phyloP scores from a whole-genome alignment of 176 grass and related monocot species.

The Oryza punctata region DNA sequence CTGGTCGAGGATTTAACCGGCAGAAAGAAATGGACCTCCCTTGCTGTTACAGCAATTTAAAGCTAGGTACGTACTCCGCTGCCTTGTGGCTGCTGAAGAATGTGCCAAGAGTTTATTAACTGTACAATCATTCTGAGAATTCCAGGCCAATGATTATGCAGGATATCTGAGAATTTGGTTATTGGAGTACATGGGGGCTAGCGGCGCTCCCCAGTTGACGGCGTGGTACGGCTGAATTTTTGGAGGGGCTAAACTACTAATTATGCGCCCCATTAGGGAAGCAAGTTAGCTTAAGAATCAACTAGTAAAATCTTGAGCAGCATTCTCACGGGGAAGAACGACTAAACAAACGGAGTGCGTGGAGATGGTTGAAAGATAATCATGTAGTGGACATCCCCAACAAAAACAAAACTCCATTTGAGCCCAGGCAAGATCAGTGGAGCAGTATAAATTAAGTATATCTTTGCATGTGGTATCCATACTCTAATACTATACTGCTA shows the following conservation, averaged over 20 bases:
- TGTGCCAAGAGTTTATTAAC: slow-evolving; percentile 20
- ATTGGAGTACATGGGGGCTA: background rate
- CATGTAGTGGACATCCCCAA: slow-evolving; percentile 39
- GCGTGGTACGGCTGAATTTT: slow-evolving; percentile 44
- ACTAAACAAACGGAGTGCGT: slow-evolving; percentile 43
- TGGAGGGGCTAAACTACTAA: slow-evolving; percentile 40
- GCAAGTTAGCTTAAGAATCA: slow-evolving; percentile 46
- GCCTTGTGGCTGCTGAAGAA: slow-evolving; percentile 18
- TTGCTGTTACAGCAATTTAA: slow-evolving; percentile 21
- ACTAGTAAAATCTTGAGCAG: slow-evolving; percentile 46
- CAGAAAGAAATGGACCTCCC: background rate
- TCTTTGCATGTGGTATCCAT: slow-evolving; percentile 24
- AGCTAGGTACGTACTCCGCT: background rate
- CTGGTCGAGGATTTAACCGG: background rate
- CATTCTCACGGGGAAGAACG: slow-evolving; percentile 27
- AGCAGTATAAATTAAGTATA: slow-evolving; percentile 6
- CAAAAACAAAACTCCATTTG: slow-evolving; percentile 40
- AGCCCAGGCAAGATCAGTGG: slow-evolving; percentile 16
- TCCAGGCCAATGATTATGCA: slow-evolving; percentile 42
- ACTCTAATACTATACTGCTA: slow-evolving; percentile 7
- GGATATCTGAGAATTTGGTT: slow-evolving; percentile 21
- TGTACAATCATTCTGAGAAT: slow-evolving; percentile 38
- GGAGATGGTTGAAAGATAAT: slow-evolving; percentile 40
- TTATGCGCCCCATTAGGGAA: slow-evolving; percentile 52
- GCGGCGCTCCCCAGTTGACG: slow-evolving; percentile 42